Evolutionary conservation across 2,329 filamentous ascomycete genomes (phyloP).

Genomic region (Pyrenophora tritici-repentis): DNA sequence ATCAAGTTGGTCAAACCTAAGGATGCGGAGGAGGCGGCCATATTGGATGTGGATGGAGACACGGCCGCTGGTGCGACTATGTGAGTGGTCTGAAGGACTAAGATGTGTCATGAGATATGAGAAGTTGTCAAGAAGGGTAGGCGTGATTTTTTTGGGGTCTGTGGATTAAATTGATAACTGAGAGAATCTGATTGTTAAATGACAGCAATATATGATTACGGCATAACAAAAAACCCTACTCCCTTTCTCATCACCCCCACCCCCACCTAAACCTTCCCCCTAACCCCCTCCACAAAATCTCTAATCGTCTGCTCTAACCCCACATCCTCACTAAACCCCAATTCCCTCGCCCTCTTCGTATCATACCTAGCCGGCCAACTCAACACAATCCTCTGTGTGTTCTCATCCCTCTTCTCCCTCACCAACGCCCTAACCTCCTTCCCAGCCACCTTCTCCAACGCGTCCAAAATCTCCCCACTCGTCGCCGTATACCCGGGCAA

Average conservation of each 20-base stretch:
- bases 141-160: no score
- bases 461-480: constrained; percentile 62
- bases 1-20: constrained; percentile 41
- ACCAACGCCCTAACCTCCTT: constrained; percentile 58
- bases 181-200: no score
- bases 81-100: constrained; percentile 13
- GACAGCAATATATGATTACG: no score
- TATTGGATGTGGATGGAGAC: constrained; percentile 38
- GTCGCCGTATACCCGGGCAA: constrained; percentile 61
- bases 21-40: constrained; percentile 35
- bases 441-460: constrained; percentile 60
- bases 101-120: not conserved
- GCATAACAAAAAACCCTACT: no score
- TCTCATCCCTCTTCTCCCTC: constrained; percentile 57
- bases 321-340: constrained; percentile 59
- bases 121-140: no score
- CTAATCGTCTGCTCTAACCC: constrained; percentile 54
- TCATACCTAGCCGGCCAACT: constrained; percentile 63
- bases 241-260: no score
- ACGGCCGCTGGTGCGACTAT: constrained; percentile 44
- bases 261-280: constrained; percentile 7
- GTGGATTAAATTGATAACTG: no score
- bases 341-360: constrained; percentile 57
- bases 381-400: constrained; percentile 58
- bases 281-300: constrained; percentile 48